Base-by-base conservation (phyloP, 805 yeast species). In the Candida maesae region DNA sequence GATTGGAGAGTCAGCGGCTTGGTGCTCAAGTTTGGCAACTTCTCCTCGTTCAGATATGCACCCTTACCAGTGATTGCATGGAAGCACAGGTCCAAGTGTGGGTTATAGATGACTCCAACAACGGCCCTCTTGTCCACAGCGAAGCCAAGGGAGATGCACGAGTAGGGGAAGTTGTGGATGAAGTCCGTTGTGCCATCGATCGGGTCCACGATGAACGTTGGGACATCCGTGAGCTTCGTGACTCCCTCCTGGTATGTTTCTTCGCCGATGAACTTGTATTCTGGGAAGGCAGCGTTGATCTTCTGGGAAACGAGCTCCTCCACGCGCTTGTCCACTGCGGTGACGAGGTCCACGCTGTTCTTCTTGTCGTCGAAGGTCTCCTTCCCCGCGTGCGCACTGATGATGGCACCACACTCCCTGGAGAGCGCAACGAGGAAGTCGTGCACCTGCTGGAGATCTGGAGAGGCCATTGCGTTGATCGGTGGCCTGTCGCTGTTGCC, bases 91-190 rank as follows among this genome's bases (percentile, higher is more conserved):
- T 76, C 63, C 52, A 74, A 52, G 47, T 74, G 76, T 8, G 85
- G 85, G 54, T 78, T 79, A 56, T 68, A 79, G n/a, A 79, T 73
- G 11, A 78, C 85, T 20, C 85, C 85, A n/a, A 79, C 79, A 0
- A 66, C 73, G 1, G 84, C 74, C 39, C 58, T 58, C 30, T 67
- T 66, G 44, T 65, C 54, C 14, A 73, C 58, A 1, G 81, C 68
- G 39, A 79, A 67, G 0, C 84, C 84, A 28, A 79, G 53, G 1
- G 84, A 79, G 36, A 77, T 76, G 58, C 84, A 79, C 33, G 79
- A 71, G 54, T 67, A 74, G 2, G 84, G 85, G 61, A 75, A 79
- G 34, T 67, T 70, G 55, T 79, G 85, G 38, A 79, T 70, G 57
- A 79, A 79, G 58, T 79, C 75, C 5, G 83, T 78, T 1, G 85